These are phyloP conservation scores for Sporothrix phasma DNA, from an alignment of 2,329 filamentous ascomycete genomes.

Conservation along the genomic window DNA sequence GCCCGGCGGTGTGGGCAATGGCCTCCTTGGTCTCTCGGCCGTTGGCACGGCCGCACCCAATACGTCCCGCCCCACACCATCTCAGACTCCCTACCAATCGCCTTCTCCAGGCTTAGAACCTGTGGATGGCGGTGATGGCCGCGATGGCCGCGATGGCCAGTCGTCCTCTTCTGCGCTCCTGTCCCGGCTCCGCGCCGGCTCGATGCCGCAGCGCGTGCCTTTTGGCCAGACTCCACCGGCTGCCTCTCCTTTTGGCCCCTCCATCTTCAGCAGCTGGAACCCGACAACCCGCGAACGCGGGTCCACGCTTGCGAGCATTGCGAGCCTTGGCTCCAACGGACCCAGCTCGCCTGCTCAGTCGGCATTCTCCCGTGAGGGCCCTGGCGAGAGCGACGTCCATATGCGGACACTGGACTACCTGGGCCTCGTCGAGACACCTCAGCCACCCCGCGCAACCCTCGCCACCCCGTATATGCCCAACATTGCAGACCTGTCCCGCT, in stretches of 20 bases:
- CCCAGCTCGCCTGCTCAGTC: slow-evolving; percentile 81
- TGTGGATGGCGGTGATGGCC: slow-evolving; percentile 30
- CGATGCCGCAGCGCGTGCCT: slow-evolving; percentile 80
- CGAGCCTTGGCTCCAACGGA: slow-evolving; percentile 84
- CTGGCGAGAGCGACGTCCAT: slow-evolving; percentile 75
- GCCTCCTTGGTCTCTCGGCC: slow-evolving; percentile 45
- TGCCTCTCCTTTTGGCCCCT: slow-evolving; percentile 70
- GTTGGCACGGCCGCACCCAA: slow-evolving; percentile 48
- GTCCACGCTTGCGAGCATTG: slow-evolving; percentile 70
- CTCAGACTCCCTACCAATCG: slow-evolving; percentile 77
- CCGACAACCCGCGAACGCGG: slow-evolving; percentile 65
- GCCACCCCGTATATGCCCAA: slow-evolving; percentile 67
- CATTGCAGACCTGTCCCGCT: slow-evolving; percentile 64
- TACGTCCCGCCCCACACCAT: slow-evolving; percentile 74
- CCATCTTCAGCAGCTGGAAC: slow-evolving; percentile 85
- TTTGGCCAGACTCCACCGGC: slow-evolving; percentile 44
- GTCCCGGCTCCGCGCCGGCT: slow-evolving; percentile 80
- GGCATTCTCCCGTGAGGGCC: slow-evolving; percentile 74
- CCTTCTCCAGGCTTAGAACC: slow-evolving; percentile 45
- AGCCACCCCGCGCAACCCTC: slow-evolving; percentile 64
- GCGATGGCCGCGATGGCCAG: slow-evolving; percentile 29
- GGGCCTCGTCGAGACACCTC: slow-evolving; percentile 85
- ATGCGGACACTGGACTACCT: slow-evolving; percentile 92
- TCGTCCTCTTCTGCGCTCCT: slow-evolving; percentile 59
- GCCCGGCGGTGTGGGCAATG: slow-evolving; percentile 56